Conservation (phyloP, 257 asterid genomes). For the Solanum raphanifolium region DNA sequence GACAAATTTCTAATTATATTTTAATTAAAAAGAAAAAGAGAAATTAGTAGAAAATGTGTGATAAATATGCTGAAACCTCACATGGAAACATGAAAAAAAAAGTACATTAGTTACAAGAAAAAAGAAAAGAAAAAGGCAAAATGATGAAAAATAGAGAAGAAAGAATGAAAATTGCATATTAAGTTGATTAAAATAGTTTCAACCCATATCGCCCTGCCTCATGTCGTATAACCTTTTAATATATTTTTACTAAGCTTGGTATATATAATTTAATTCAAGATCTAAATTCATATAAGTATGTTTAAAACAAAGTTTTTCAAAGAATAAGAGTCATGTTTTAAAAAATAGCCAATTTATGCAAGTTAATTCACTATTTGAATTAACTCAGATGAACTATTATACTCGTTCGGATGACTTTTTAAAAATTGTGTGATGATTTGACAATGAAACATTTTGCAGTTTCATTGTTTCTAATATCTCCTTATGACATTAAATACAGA, state of each 20-base stretch:
- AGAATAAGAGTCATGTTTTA: no score
- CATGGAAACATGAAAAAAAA: neutral
- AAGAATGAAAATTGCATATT: neutral
- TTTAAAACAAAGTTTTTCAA: no score
- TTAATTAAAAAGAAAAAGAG: neutral
- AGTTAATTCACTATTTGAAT: no score
- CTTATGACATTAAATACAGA: no score
- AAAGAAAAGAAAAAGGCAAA: neutral
- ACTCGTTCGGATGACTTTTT: no score
- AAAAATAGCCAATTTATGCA: no score
- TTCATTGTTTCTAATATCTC: no score
- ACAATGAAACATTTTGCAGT: no score
- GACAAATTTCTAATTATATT: neutral
- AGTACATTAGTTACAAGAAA: neutral
- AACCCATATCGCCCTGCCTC: neutral
- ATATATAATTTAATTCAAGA: no score
- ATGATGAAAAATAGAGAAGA: neutral
- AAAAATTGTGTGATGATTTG: no score
- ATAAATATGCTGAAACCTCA: neutral
- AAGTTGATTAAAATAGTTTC: neutral
- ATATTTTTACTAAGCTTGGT: neutral
- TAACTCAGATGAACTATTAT: no score
- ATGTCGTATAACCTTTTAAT: neutral
- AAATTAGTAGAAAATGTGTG: neutral
- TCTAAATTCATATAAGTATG: no score